Conservation (phyloP, 2,329 filamentous ascomycete genomes). For the Ophiostoma montium region DNA sequence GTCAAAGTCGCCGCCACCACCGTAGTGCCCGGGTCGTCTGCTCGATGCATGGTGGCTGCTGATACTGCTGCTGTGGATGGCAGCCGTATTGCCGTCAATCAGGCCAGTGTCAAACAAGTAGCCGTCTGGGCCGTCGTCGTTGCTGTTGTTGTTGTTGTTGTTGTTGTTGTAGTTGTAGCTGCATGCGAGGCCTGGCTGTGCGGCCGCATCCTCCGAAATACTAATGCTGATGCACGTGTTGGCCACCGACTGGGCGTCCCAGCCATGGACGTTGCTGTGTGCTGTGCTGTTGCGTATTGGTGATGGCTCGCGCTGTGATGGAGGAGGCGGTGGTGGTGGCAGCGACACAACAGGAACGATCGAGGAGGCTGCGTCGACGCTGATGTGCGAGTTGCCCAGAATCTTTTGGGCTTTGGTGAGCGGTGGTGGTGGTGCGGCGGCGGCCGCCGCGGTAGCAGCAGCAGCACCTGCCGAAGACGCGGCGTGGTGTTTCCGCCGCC, state of each 20-base stretch:
- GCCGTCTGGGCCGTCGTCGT: conserved; percentile 12
- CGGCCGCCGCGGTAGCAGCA: conserved; percentile 17
- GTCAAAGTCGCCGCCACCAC: conserved; percentile 25
- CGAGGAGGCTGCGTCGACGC: conserved; percentile 24
- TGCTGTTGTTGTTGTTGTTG: too few species aligned
- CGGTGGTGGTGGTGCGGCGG: too few species aligned
- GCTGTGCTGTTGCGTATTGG: background rate
- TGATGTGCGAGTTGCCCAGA: conserved; percentile 32
- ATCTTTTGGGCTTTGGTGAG: conserved; percentile 39
- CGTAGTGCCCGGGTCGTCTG: background rate
- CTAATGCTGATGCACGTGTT: conserved; percentile 31
- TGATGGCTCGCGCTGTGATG: background rate
- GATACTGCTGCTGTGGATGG: background rate
- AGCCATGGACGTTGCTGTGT: conserved; percentile 18
- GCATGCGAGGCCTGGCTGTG: conserved; percentile 8
- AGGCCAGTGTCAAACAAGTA: background rate
- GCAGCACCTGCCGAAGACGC: conserved; percentile 17
- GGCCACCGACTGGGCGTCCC: conserved; percentile 27
- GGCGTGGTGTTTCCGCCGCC: conserved; percentile 29
- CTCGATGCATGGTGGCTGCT: background rate
- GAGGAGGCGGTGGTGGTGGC: background rate
- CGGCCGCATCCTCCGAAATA: conserved; percentile 27
- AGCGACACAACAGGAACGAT: background rate
- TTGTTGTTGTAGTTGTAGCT: too few species aligned
- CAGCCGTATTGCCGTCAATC: background rate